phyloP scores from a whole-genome alignment of 441 rosid genomes.

The Erysimum cheiri region DNA sequence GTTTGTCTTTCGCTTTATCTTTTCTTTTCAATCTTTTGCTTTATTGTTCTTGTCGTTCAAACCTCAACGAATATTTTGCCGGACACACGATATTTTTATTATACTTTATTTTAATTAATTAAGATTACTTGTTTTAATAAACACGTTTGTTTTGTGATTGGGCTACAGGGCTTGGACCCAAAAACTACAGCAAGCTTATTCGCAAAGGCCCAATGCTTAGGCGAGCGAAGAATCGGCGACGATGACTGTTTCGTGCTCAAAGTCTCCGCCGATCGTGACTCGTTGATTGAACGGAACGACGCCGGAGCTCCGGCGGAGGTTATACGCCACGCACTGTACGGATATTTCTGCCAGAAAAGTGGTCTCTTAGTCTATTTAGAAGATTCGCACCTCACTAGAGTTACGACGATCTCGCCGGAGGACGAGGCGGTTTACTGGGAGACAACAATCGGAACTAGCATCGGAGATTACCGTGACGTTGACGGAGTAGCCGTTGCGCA shows the following conservation, averaged over 20 bases:
- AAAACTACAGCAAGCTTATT: conserved; percentile 79
- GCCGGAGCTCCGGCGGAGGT: conserved; percentile 77
- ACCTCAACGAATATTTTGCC: conserved; percentile 42
- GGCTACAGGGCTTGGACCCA: conserved; percentile 76
- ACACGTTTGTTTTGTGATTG: conserved; percentile 4
- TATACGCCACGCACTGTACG: conserved; percentile 82
- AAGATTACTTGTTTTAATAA: neutral
- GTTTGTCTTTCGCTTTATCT: conserved; percentile 47
- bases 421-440: conserved; percentile 81
- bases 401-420: conserved; percentile 62
- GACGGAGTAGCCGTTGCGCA: conserved; percentile 85
- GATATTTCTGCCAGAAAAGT: conserved; percentile 88
- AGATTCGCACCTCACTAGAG: conserved; percentile 87
- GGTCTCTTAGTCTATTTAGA: conserved; percentile 83
- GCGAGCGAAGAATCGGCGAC: conserved; percentile 77
- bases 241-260: conserved; percentile 85
- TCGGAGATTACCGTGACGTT: conserved; percentile 85
- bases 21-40: conserved; percentile 44
- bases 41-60: conserved; percentile 45
- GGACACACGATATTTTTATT: conserved; percentile 31
- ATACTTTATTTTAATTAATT: neutral
- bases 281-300: conserved; percentile 77
- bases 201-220: conserved; percentile 77
- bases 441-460: conserved; percentile 86
- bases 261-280: conserved; percentile 77